Conservation (phyloP, 306 rosid species). For the Quercus dentata region DNA sequence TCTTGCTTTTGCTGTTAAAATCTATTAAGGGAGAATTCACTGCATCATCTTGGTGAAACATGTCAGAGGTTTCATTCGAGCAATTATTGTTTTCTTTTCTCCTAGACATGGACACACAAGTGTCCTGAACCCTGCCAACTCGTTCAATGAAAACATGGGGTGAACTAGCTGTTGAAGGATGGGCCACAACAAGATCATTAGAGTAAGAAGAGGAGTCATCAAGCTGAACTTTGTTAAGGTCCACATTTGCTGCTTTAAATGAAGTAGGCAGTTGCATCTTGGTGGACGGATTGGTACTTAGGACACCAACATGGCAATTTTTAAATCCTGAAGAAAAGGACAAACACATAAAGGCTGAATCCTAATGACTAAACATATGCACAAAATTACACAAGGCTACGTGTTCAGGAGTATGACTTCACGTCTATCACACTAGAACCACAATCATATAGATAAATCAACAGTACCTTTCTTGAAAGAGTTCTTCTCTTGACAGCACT, state of each 20-base stretch:
- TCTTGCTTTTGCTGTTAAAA: conserved; percentile 20
- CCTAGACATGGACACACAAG: conserved; percentile 10
- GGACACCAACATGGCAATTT: conserved; percentile 6
- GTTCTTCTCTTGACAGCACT: conserved; percentile 7
- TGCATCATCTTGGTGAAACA: conserved; percentile 23
- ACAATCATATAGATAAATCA: not conserved
- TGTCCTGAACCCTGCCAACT: conserved; percentile 21
- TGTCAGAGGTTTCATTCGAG: conserved; percentile 24
- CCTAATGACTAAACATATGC: not conserved
- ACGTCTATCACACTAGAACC: not conserved
- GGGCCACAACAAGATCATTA: conserved; percentile 30
- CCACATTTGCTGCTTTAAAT: conserved; percentile 31
- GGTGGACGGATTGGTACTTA: conserved; percentile 15
- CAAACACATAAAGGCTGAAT: not conserved
- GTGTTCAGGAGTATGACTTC: not conserved
- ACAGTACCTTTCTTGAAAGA: conserved; percentile 17
- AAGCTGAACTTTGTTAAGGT: conserved; percentile 49
- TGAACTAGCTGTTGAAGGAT: conserved; percentile 39
- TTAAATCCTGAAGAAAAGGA: conserved; percentile 27
- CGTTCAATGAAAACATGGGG: conserved; percentile 19
- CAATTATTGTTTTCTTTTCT: conserved; percentile 17
- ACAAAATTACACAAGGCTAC: not conserved
- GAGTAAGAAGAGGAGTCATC: conserved; percentile 43
- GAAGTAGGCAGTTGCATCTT: conserved; percentile 7
- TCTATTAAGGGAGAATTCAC: conserved; percentile 10